Percentiles rank a stretch among this genome's conserved stretches.
Evolutionary conservation across 768 basidiomycete genomes (phyloP).

Genomic region (Agrocybe pediades): DNA sequence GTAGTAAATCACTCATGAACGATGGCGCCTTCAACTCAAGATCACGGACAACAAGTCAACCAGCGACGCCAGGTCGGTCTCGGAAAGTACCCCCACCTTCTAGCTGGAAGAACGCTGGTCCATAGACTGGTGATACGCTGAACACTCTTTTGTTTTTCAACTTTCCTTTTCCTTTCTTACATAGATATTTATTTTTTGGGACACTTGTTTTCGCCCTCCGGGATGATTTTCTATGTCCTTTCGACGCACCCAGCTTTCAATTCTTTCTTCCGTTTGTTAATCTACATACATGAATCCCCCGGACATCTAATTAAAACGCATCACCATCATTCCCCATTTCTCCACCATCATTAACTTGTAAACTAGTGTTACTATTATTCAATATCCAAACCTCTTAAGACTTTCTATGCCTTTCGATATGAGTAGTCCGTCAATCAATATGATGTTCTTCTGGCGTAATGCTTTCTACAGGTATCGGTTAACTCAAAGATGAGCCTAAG

Average conservation of each 20-base stretch:
- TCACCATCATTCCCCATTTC: conserved; percentile 22
- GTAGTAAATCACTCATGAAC: conserved; percentile 5
- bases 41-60: conserved; percentile 47
- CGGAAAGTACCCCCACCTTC: conserved; percentile 56
- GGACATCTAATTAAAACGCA: conserved; percentile 27
- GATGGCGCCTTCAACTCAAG: conserved; percentile 24
- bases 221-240: background rate
- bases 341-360: conserved; percentile 22
- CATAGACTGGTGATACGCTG: conserved; percentile 12
- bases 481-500: no score
- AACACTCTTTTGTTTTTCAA: conserved; percentile 5
- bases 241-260: conserved; percentile 2
- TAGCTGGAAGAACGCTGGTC: conserved; percentile 53
- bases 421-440: conserved; percentile 10
- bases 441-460: background rate
- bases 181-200: conserved; percentile 3
- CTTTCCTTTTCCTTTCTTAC: conserved; percentile 3
- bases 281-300: conserved; percentile 23
- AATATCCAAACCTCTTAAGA: conserved; percentile 7
- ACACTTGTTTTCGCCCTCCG: conserved; percentile 5
- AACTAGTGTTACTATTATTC: conserved; percentile 17
- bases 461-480: no score
- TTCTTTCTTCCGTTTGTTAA: conserved; percentile 13
- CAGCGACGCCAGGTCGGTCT: conserved; percentile 28
- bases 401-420: conserved; percentile 12